A percentile compares a stretch with the other conserved stretches of the same genome.
These are phyloP conservation scores for Phellinidium pouzarii DNA, from an alignment of 1,284 basidiomycete genomes.

Conservation along the genomic window DNA sequence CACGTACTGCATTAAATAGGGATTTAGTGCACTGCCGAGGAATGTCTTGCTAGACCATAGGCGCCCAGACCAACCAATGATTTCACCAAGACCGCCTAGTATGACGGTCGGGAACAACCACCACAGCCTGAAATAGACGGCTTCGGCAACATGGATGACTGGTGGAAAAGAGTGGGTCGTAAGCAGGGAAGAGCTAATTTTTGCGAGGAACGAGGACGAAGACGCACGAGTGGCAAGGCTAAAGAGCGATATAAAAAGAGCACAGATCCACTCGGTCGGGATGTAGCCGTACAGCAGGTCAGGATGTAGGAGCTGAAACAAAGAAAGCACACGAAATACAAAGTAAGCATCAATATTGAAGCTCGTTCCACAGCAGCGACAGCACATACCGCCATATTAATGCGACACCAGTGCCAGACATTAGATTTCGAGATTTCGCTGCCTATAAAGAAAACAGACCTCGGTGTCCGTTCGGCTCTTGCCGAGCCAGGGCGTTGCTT, in stretches of 20 bases:
- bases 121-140: constrained; percentile 31
- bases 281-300: constrained; percentile 22
- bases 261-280: constrained; percentile 27
- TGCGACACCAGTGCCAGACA: no score
- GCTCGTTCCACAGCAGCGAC: no score
- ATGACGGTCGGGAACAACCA: constrained; percentile 33
- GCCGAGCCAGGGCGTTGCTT: no score
- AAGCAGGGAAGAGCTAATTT: not conserved
- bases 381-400: no score
- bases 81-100: constrained; percentile 32
- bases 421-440: no score
- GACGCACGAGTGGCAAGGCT: constrained; percentile 11
- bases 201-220: not conserved
- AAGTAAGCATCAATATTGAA: no score
- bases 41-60: constrained; percentile 29
- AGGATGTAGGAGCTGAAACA: no score
- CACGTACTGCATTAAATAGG: constrained; percentile 40
- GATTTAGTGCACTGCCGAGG: constrained; percentile 21
- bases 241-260: constrained; percentile 21
- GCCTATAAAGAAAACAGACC: no score
- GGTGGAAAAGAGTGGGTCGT: not conserved
- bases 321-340: no score
- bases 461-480: no score
- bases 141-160: constrained; percentile 33
- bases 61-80: constrained; percentile 36